Evolutionary conservation across 2,329 filamentous ascomycete species (phyloP), one percentile per base, ranked within the genome.

Genomic region (Diplocarpon rosae): DNA sequence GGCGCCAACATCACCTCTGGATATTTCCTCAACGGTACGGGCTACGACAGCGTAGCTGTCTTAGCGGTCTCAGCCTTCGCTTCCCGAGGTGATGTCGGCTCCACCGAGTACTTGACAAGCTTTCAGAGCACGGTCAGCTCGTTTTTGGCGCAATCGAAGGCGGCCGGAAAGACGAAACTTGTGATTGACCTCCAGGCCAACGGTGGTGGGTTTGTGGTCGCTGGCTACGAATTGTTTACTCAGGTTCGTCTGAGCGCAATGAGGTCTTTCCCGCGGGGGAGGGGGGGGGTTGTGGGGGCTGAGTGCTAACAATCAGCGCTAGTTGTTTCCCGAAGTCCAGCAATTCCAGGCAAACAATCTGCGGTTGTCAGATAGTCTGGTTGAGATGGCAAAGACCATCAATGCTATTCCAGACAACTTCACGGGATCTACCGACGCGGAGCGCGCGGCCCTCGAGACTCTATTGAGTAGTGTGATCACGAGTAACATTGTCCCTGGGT

Each of bases 131-230:
- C 30, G 1, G 31, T 48, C 10, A 20, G n/a, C 12, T 24, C n/a
- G 5, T 48, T 48, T n/a, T 37, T 48, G 5, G 35, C 32, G 1
- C 4, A 44, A 10, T 37, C 40, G 13, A 41, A 44, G 17, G 29
- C 11, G 2, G 37, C 27, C 9, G 38, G 38, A 7, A 41, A 28
- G 14, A 48, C 28, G 8, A 31, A 40, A n/a, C 37, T 48, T 6
- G 37, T 48, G 6, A 36, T 48, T 35, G 46, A 48, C 14, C 34
- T 48, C 13, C 43, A 42, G 16, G 42, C 38, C 5, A 48, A 48
- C 29, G 46, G 42, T 7, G 46, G 46, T 16, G 46, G 46, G 1
- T 37, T 27, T 24, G 46, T 48, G 3, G 27, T 44, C 7, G 30
- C 27, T 27, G 46, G 41, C 9, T 44, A 37, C 11, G 46, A 48